Percentiles rank a stretch among this genome's conserved stretches.
phyloP scores from a whole-genome alignment of 305 asterid genomes.

The Euphrasia arctica region DNA sequence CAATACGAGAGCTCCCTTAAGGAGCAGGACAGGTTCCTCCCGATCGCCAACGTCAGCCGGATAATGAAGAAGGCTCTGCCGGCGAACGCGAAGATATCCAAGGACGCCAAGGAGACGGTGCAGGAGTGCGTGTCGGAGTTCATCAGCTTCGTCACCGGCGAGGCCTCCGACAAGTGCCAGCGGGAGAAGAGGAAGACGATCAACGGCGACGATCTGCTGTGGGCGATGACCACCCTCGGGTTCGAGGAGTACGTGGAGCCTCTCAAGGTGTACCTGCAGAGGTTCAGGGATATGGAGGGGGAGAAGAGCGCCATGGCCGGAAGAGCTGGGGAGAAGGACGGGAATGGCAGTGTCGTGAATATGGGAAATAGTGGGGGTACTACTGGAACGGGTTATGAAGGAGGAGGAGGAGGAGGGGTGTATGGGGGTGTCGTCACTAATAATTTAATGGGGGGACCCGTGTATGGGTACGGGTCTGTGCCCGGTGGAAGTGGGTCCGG shows the following conservation, averaged over 20 bases:
- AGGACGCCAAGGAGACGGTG: slow-evolving; percentile 73
- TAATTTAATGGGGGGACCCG: slow-evolving; percentile 41
- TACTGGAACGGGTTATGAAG: slow-evolving; percentile 26
- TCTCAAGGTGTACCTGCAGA: slow-evolving; percentile 59
- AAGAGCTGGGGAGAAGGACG: slow-evolving; percentile 27
- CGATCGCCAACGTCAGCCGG: slow-evolving; percentile 77
- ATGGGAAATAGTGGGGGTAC: slow-evolving; percentile 30
- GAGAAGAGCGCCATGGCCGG: slow-evolving; percentile 65
- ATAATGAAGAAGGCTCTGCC: slow-evolving; percentile 77
- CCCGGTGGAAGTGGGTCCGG: slow-evolving; percentile 2
- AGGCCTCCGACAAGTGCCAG: slow-evolving; percentile 83
- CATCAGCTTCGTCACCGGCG: slow-evolving; percentile 83
- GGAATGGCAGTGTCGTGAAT: slow-evolving; percentile 34
- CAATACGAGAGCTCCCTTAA: slow-evolving; percentile 40
- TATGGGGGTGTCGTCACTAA: background rate
- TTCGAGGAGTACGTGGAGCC: slow-evolving; percentile 76
- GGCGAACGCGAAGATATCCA: slow-evolving; percentile 72
- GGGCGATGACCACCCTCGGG: slow-evolving; percentile 87
- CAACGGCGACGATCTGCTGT: slow-evolving; percentile 73
- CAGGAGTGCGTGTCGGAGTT: slow-evolving; percentile 88
- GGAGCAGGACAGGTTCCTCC: slow-evolving; percentile 76
- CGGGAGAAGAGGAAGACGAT: slow-evolving; percentile 75
- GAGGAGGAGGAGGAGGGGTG: slow-evolving; percentile 28
- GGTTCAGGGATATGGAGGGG: slow-evolving; percentile 75
- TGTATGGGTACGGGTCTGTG: slow-evolving; percentile 38